Percentiles rank a stretch among this genome's conserved stretches.
Conservation (phyloP, 2,329 filamentous ascomycete species). For the Cladorrhinum sp. region DNA sequence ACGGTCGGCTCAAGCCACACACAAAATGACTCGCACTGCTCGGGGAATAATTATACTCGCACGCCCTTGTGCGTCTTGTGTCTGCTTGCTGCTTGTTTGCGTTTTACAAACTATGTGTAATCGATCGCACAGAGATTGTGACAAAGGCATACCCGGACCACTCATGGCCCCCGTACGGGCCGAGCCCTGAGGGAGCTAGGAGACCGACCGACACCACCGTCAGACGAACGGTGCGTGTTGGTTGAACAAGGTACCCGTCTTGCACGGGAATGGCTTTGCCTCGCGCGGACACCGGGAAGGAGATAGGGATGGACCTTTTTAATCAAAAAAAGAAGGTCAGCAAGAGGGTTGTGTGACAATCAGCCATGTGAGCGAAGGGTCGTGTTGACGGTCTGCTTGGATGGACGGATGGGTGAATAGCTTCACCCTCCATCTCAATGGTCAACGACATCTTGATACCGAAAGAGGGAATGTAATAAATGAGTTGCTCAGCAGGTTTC, state of each 20-base stretch:
- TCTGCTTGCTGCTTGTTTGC: constrained; percentile 5
- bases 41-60: neutral
- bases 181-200: neutral
- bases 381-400: too few species aligned
- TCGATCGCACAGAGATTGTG: neutral
- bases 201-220: neutral
- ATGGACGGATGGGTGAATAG: too few species aligned
- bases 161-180: constrained; percentile 1
- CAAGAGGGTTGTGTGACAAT: too few species aligned
- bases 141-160: constrained; percentile 1
- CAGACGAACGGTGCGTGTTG: neutral
- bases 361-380: too few species aligned
- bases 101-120: neutral
- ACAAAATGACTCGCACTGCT: constrained; percentile 1
- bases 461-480: neutral
- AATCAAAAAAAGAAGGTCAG: neutral
- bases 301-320: neutral
- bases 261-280: neutral
- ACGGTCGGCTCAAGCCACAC: neutral
- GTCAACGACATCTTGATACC: neutral
- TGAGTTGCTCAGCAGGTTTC: neutral
- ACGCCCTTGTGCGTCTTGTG: neutral
- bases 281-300: neutral
- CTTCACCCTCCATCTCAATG: too few species aligned
- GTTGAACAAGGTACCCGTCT: neutral